These are phyloP conservation scores for Lachnellula suecica DNA, from an alignment of 2,329 filamentous ascomycete species.

Conservation along the genomic window DNA sequence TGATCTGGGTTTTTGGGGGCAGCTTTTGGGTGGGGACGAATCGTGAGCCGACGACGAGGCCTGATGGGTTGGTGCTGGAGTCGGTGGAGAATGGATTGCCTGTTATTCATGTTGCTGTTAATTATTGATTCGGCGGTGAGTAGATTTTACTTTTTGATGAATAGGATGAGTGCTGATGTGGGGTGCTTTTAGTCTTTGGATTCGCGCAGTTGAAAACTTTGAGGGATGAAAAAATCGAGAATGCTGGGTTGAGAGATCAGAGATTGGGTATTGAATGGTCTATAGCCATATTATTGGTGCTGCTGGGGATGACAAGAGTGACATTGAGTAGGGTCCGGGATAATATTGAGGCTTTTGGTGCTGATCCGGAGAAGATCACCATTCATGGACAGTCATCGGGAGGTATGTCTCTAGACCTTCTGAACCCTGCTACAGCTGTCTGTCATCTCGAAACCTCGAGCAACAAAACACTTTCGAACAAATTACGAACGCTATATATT, in stretches of 20 bases:
- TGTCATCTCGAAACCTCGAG: no score
- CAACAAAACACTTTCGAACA: no score
- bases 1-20: slow-evolving; percentile 69
- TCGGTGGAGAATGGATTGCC: slow-evolving; percentile 52
- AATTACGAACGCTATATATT: not conserved
- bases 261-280: slow-evolving; percentile 71
- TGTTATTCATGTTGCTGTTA: slow-evolving; percentile 71
- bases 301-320: not conserved
- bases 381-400: slow-evolving; percentile 70
- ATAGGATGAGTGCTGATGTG: slow-evolving; percentile 53
- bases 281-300: slow-evolving; percentile 33
- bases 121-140: slow-evolving; percentile 69
- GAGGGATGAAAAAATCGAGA: slow-evolving; percentile 59
- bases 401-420: slow-evolving; percentile 34
- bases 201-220: slow-evolving; percentile 34
- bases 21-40: slow-evolving; percentile 54
- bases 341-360: slow-evolving; percentile 73
- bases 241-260: slow-evolving; percentile 70
- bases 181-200: slow-evolving; percentile 6
- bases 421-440: no score
- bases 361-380: slow-evolving; percentile 72
- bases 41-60: slow-evolving; percentile 48
- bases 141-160: slow-evolving; percentile 65
- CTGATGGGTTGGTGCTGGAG: slow-evolving; percentile 42
- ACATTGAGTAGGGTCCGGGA: slow-evolving; percentile 36